Percentiles rank a stretch among this genome's conserved stretches.
These are phyloP conservation scores for Nannizziopsis barbatae DNA, from an alignment of 2,329 filamentous ascomycete species.

Conservation along the genomic window DNA sequence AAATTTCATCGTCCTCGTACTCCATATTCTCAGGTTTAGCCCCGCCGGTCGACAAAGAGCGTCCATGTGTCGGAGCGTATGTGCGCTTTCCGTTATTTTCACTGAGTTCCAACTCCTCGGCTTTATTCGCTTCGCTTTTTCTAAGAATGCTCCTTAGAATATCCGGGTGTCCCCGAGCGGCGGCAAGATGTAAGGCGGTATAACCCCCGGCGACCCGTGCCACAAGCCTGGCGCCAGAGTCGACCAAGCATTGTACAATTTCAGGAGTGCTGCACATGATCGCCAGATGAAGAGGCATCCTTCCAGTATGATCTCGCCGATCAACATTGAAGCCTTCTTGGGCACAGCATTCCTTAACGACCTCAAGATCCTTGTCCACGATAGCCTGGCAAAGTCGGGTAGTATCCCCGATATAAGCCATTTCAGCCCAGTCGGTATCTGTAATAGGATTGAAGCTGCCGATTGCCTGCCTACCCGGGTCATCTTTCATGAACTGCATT, in stretches of 20 bases:
- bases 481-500: constrained; percentile 64
- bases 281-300: constrained; percentile 69
- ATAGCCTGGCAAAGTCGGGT: constrained; percentile 69
- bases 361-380: constrained; percentile 58
- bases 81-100: neutral
- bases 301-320: constrained; percentile 63
- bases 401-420: constrained; percentile 78
- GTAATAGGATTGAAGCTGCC: constrained; percentile 70
- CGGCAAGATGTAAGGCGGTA: constrained; percentile 73
- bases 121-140: constrained; percentile 50
- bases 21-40: neutral
- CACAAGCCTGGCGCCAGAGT: constrained; percentile 60
- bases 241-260: constrained; percentile 59
- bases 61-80: constrained; percentile 39
- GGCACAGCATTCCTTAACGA: constrained; percentile 58
- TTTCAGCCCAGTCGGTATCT: constrained; percentile 73
- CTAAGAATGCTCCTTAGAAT: constrained; percentile 60
- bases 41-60: constrained; percentile 32
- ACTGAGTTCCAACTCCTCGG: constrained; percentile 10
- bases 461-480: constrained; percentile 65
- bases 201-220: constrained; percentile 66
- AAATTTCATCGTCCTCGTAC: constrained; percentile 15
- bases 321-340: constrained; percentile 61
- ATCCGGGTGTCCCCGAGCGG: constrained; percentile 53
- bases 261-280: constrained; percentile 56